phyloP scores from a whole-genome alignment of 305 asterid genomes.

The Ruellia speciosa region DNA sequence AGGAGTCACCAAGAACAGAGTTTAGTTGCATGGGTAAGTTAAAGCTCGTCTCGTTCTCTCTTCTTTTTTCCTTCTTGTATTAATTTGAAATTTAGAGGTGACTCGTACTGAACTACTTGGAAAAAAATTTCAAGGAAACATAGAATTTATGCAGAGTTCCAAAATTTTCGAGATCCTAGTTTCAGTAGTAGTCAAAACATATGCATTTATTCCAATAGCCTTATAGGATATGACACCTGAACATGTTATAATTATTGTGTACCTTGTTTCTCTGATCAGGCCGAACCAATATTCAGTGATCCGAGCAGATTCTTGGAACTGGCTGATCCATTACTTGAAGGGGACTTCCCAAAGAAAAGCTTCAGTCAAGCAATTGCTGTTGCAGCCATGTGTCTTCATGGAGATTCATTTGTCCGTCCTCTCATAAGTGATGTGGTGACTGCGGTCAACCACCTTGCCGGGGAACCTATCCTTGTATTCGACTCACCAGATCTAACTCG shows the following conservation, averaged over 20 bases:
- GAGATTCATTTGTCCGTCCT: constrained; percentile 33
- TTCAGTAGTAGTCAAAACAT: too few species aligned
- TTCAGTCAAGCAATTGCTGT: constrained; percentile 37
- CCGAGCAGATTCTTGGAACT: constrained; percentile 26
- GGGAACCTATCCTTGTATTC: constrained; percentile 11
- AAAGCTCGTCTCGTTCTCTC: background rate
- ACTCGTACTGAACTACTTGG: background rate
- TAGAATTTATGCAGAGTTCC: too few species aligned
- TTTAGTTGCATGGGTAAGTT: constrained; percentile 35
- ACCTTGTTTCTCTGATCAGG: constrained; percentile 20
- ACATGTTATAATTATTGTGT: background rate
- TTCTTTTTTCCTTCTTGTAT: background rate
- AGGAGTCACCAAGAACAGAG: constrained; percentile 20
- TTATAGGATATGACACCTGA: too few species aligned
- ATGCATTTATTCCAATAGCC: too few species aligned
- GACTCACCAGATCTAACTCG: background rate
- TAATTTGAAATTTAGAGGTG: background rate
- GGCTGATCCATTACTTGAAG: constrained; percentile 27
- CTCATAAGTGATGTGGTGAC: constrained; percentile 35
- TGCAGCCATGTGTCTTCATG: constrained; percentile 39
- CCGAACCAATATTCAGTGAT: constrained; percentile 33
- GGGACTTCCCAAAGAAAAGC: constrained; percentile 24
- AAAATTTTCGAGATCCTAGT: too few species aligned
- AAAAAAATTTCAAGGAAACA: too few species aligned
- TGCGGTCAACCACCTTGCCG: constrained; percentile 28